Conservation (phyloP, 305 asterid genomes). For the Ruellia speciosa region DNA sequence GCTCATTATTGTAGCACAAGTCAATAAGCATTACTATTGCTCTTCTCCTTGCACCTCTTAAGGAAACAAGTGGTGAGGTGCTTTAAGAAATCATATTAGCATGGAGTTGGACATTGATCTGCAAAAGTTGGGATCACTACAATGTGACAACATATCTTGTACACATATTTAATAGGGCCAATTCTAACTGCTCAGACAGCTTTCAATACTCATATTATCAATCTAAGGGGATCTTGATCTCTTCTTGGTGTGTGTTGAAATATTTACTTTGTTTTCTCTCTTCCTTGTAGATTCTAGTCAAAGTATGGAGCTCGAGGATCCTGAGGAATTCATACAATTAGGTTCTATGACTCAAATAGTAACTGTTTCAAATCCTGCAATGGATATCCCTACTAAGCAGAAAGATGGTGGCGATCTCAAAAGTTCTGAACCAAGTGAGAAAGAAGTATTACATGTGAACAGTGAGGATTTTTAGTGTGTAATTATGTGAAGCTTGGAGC, state of each 20-base stretch:
- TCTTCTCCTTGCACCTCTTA: not conserved
- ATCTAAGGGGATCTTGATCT: slow-evolving; percentile 14
- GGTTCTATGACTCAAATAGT: slow-evolving; percentile 31
- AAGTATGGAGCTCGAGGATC: slow-evolving; percentile 38
- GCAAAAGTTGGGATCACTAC: not conserved
- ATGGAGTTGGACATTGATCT: slow-evolving; percentile 2
- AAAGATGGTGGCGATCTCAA: slow-evolving; percentile 25
- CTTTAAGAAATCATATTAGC: not conserved
- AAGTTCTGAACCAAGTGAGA: slow-evolving; percentile 26
- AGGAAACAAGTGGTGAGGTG: not conserved
- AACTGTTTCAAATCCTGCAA: slow-evolving; percentile 26
- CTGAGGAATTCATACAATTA: slow-evolving; percentile 28
- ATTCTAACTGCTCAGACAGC: no score
- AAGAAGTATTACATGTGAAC: slow-evolving; percentile 19
- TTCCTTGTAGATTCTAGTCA: slow-evolving; percentile 41
- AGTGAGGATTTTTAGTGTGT: slow-evolving; percentile 39
- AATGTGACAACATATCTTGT: not conserved
- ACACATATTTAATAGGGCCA: no score
- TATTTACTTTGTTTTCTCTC: slow-evolving; percentile 27
- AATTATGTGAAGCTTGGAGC: slow-evolving; percentile 12
- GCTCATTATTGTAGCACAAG: not conserved
- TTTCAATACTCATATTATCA: no score
- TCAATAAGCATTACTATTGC: not conserved
- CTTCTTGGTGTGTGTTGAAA: slow-evolving; percentile 18
- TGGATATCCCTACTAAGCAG: slow-evolving; percentile 16